Conservation (phyloP, 2,329 filamentous ascomycete species). For the Rhynchosporium graminicola region DNA sequence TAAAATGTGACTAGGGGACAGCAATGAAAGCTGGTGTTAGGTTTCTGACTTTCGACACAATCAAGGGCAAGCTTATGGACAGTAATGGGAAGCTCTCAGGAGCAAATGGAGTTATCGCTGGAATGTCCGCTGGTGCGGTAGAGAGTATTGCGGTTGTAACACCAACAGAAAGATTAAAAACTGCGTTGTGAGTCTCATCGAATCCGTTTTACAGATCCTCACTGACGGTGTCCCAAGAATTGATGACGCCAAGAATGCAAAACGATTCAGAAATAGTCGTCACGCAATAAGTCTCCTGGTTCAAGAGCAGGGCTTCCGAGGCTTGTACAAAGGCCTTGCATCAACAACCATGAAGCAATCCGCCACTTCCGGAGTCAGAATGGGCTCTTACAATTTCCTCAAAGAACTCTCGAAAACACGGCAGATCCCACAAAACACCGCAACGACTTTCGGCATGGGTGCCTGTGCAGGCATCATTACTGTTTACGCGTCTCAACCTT, state of each 20-base stretch:
- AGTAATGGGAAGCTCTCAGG: not conserved
- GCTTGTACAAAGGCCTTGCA: not conserved
- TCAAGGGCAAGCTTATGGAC: not conserved
- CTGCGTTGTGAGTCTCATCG: not conserved
- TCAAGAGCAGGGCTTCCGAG: not conserved
- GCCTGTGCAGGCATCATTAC: not conserved
- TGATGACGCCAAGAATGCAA: not conserved
- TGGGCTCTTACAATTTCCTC: not conserved
- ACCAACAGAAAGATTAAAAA: not conserved
- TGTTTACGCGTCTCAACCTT: not conserved
- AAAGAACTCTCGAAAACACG: not conserved
- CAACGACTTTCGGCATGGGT: not conserved
- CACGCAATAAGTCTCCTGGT: not conserved
- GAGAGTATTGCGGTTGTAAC: not conserved
- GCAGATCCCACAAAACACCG: not conserved
- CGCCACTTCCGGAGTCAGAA: not conserved
- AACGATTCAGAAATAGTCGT: not conserved
- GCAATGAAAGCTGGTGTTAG: not conserved
- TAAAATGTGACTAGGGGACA: not conserved
- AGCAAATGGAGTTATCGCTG: not conserved
- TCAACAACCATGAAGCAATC: not conserved
- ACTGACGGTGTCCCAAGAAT: not conserved
- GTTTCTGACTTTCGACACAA: not conserved
- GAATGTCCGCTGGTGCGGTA: not conserved
- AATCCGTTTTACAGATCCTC: not conserved